Base-by-base conservation (phyloP, 768 basidiomycete genomes). In the Amanita rimosa region DNA sequence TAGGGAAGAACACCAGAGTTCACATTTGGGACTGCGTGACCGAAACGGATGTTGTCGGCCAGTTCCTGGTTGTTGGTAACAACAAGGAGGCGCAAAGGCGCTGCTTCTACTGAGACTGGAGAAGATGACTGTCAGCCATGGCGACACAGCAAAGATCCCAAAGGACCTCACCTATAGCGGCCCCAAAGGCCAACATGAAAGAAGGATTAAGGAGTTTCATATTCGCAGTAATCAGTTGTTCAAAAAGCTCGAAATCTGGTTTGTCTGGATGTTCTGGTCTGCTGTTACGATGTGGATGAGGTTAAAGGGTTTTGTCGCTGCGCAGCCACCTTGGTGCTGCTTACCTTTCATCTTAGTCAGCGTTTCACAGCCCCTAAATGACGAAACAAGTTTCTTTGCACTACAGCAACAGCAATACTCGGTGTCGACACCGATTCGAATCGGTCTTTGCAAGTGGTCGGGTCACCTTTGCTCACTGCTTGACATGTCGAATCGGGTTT, bases 11-110 rank as follows among this genome's bases (percentile, higher is more conserved):
- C 58, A 50, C 35, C 35, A 45, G 59, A 56, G 22, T 59, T 57
- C 46, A 55, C 54, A 11, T 62, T 62, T 31, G 67, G 61, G 27
- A 63, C 52, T 11, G 64, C 66, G 42, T 65, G 65, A 10, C 70
- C 72, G 38, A 69, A 62, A 46, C 67, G 69, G 36, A 72, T 52
- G 50, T 64, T 60, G 14, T 43, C 40, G 8, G 48, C 27, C 7
- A 49, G 1, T 31, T 60, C 61, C 27, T 60, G 52, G 51, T 55
- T 50, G 10, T 56, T 56, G 13, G 60, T 57, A 14, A 59, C 58
- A 1, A 64, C 46, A 5, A 47, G 8, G 10, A 49, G 24, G 13
- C 48, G 48, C 31, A 49, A 8, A 22, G 48, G 48, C 11, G 19
- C 31, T 10, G 48, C 48, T 43, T 43, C 40, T 14, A 49, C 48